Evolutionary conservation across 169 alveolate species (phyloP).

Genomic region (Plasmodium inui): DNA sequence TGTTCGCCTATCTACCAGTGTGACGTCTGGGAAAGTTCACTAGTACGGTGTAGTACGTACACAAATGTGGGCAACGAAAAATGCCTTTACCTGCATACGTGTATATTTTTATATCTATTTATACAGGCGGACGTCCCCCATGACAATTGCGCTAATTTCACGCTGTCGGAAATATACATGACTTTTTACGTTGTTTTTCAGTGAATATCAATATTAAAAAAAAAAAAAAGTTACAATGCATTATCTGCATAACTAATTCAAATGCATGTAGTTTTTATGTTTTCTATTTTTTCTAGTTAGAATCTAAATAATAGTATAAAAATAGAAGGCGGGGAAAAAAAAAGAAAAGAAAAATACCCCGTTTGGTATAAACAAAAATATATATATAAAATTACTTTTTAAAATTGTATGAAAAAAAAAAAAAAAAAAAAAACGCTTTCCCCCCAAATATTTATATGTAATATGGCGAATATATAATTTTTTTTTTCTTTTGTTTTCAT

Average conservation of each 20-base stretch:
- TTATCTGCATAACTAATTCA: background rate
- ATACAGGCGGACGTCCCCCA: background rate
- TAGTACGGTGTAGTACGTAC: background rate
- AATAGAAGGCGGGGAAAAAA: background rate
- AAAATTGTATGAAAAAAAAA: background rate
- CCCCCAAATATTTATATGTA: background rate
- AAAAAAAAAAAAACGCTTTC: background rate
- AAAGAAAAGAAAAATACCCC: background rate
- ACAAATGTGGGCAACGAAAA: background rate
- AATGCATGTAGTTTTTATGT: background rate
- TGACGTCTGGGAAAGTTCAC: background rate
- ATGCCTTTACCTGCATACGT: background rate
- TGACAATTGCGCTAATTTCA: background rate
- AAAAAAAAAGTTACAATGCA: background rate
- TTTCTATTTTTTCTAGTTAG: background rate
- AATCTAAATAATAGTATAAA: slow-evolving; percentile 1
- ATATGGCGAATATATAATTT: background rate
- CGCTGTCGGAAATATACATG: background rate
- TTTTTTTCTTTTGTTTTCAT: background rate
- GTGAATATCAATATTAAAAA: background rate
- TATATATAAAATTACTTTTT: background rate
- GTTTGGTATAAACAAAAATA: background rate
- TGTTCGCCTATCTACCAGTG: background rate
- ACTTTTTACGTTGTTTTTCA: background rate
- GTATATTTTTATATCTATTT: background rate